Evolutionary conservation across 768 basidiomycete species (phyloP).

Genomic region (Phylloporus sp.): DNA sequence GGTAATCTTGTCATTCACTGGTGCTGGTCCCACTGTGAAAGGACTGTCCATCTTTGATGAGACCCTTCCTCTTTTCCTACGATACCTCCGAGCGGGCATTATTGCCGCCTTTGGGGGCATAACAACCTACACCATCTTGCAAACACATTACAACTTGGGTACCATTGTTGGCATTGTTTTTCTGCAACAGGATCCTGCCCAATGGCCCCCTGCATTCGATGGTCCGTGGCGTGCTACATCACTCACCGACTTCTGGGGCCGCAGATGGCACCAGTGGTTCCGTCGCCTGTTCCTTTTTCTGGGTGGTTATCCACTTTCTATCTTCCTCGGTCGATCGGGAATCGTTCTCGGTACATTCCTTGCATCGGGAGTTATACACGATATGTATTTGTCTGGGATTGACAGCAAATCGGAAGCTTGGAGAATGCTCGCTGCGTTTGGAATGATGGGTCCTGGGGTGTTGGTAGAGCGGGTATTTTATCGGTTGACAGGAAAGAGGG

Average conservation of each 20-base stretch:
- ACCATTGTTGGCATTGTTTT: conserved; percentile 24
- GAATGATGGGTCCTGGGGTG: conserved; percentile 51
- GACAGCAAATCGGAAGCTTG: conserved; percentile 42
- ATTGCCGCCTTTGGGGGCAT: conserved; percentile 38
- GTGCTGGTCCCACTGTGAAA: conserved; percentile 14
- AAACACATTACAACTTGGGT: conserved; percentile 28
- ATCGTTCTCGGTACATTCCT: not conserved
- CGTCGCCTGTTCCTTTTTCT: conserved; percentile 30
- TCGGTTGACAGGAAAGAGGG: conserved; percentile 21
- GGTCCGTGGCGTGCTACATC: conserved; percentile 36
- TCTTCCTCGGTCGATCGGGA: too few relatives aligned
- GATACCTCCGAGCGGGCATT: conserved; percentile 38
- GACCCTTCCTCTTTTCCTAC: too few relatives aligned
- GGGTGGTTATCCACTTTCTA: too few relatives aligned
- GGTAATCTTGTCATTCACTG: conserved; percentile 42
- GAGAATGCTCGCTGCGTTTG: conserved; percentile 45
- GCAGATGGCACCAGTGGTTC: conserved; percentile 37
- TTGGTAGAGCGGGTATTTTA: conserved; percentile 39
- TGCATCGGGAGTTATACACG: conserved; percentile 2
- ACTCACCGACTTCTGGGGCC: conserved; percentile 35
- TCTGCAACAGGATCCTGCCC: conserved; percentile 25
- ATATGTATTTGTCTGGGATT: conserved; percentile 49
- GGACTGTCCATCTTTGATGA: conserved; percentile 30
- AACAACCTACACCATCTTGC: conserved; percentile 35
- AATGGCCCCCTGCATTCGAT: conserved; percentile 34